phyloP scores from a whole-genome alignment of 2,329 filamentous ascomycete species.

The Pseudodiploospora longispora region DNA sequence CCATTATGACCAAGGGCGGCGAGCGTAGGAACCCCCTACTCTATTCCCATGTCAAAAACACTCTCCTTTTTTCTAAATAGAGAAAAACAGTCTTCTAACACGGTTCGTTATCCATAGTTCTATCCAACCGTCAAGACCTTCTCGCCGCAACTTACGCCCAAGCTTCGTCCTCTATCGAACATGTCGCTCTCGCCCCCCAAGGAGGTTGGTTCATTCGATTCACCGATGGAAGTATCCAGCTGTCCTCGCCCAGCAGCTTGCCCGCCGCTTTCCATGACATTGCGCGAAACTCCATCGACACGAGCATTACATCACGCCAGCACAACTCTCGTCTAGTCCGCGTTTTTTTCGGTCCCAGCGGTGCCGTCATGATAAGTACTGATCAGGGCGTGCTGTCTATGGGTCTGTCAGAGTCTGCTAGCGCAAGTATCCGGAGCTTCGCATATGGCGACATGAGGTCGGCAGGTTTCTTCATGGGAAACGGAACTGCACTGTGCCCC shows the following conservation, averaged over 20 bases:
- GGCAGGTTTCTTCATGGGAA: slow-evolving; percentile 4
- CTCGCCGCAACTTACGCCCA: slow-evolving; percentile 3
- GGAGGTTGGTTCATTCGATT: slow-evolving; percentile 10
- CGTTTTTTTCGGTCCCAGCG: slow-evolving; percentile 7
- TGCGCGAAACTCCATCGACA: slow-evolving; percentile 1
- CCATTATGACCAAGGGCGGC: slow-evolving; percentile 9
- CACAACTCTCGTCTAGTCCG: not conserved
- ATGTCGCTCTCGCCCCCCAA: slow-evolving; percentile 6
- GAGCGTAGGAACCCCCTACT: slow-evolving; percentile 5
- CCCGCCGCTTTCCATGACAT: slow-evolving; percentile 6
- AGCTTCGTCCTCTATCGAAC: slow-evolving; percentile 1
- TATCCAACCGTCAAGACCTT: slow-evolving; percentile 9
- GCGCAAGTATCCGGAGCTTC: slow-evolving; percentile 1
- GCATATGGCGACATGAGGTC: slow-evolving; percentile 2
- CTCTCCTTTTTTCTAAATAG: too few species aligned
- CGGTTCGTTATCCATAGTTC: not conserved
- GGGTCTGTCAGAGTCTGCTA: slow-evolving; percentile 1
- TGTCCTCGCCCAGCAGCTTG: slow-evolving; percentile 7
- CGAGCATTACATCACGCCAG: slow-evolving; percentile 1
- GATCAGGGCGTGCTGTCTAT: not conserved
- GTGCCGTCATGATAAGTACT: slow-evolving; percentile 4
- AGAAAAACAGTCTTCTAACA: too few species aligned
- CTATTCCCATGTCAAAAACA: too few species aligned
- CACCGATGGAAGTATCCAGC: slow-evolving; percentile 9
- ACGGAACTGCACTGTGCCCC: slow-evolving; percentile 7